Percentiles rank a stretch among this genome's conserved stretches.
phyloP scores from a whole-genome alignment of 2,329 filamentous ascomycete species.

The Alternaria solani region DNA sequence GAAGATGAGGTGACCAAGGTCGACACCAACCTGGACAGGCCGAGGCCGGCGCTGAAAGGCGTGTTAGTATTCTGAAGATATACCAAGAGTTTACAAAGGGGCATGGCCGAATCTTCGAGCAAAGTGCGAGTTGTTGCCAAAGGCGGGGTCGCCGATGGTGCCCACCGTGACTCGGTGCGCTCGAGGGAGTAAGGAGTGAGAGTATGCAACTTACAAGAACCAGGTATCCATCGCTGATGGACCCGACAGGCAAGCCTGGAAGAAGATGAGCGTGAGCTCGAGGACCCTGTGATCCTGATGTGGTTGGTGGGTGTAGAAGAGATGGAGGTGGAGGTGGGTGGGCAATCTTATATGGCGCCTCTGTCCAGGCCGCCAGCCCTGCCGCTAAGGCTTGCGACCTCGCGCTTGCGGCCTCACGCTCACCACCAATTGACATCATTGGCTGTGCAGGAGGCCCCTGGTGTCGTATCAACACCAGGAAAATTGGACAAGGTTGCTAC shows the following conservation, averaged over 20 bases:
- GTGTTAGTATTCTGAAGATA: neutral
- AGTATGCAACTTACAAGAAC: slow-evolving; percentile 1
- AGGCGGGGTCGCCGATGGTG: slow-evolving; percentile 1
- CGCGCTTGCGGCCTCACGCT: slow-evolving; percentile 15
- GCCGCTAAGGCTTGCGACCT: neutral
- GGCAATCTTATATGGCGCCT: slow-evolving; percentile 9
- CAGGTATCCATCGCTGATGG: neutral
- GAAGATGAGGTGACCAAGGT: neutral
- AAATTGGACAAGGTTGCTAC: slow-evolving; percentile 15
- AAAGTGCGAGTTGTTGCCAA: slow-evolving; percentile 15
- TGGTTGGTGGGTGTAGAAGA: slow-evolving; percentile 11
- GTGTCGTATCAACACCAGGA: slow-evolving; percentile 9
- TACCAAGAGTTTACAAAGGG: neutral
- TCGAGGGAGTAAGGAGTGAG: neutral
- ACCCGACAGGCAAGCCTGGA: neutral
- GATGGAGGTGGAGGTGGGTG: slow-evolving; percentile 11
- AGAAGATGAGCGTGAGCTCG: neutral
- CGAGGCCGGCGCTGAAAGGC: neutral
- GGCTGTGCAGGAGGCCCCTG: slow-evolving; percentile 4
- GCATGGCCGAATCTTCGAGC: neutral
- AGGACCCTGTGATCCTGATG: neutral
- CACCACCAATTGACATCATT: slow-evolving; percentile 7
- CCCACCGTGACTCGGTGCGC: neutral
- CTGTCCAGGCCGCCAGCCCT: slow-evolving; percentile 6
- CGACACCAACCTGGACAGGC: neutral